These are phyloP conservation scores for Bocquillonia castaneifolia DNA, from an alignment of 441 rosid genomes.

Conservation along the genomic window DNA sequence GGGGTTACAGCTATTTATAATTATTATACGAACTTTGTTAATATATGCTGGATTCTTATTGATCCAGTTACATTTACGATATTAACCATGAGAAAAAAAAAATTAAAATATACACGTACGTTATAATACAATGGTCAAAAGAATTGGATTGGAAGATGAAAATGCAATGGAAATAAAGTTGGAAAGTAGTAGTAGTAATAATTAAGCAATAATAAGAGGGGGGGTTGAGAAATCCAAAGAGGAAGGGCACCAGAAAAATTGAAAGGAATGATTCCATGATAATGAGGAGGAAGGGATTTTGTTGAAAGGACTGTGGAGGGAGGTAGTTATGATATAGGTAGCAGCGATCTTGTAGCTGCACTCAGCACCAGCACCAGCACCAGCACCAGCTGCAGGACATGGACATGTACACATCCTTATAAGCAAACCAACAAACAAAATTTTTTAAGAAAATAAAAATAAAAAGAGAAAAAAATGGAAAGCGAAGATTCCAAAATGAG, in stretches of 20 bases:
- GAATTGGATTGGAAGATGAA: too few species aligned
- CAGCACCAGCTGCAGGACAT: conserved; percentile 10
- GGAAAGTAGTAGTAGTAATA: too few species aligned
- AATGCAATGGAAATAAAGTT: too few species aligned
- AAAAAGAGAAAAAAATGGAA: background rate
- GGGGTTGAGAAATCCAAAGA: too few species aligned
- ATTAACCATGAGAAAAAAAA: too few species aligned
- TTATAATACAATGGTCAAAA: too few species aligned
- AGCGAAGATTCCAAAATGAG: conserved; percentile 28
- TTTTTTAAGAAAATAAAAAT: background rate
- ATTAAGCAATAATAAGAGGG: too few species aligned
- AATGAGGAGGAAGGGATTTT: conserved; percentile 21
- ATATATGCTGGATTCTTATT: too few species aligned
- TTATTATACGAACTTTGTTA: too few species aligned
- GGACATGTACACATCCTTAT: conserved; percentile 15
- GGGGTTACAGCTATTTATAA: too few species aligned
- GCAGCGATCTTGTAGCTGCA: background rate
- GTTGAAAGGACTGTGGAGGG: background rate
- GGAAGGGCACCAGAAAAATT: background rate
- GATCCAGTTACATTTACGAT: too few species aligned
- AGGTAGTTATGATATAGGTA: background rate
- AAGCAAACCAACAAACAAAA: background rate
- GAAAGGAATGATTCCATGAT: conserved; percentile 33
- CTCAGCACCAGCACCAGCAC: background rate
- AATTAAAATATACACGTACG: too few species aligned